A percentile compares a stretch with the other conserved stretches of the same genome.
phyloP scores from a whole-genome alignment of 2,329 filamentous ascomycete genomes.

The Falciphora oryzae region DNA sequence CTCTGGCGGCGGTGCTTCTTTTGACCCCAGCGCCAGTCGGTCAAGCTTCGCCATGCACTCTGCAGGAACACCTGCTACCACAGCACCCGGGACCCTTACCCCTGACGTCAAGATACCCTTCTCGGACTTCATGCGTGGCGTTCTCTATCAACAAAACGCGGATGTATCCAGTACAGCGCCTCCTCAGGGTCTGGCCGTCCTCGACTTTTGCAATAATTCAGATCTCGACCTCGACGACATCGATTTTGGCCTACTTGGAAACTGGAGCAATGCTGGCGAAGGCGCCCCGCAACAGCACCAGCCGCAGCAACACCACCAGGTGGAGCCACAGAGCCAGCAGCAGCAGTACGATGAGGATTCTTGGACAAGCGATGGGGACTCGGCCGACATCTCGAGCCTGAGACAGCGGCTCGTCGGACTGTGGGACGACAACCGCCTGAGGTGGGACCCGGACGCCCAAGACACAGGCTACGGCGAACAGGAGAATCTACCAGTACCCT shows the following conservation, averaged over 20 bases:
- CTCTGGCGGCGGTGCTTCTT: background rate
- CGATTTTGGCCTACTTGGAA: conserved; percentile 45
- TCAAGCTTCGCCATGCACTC: background rate
- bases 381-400: conserved; percentile 39
- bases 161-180: conserved; percentile 30
- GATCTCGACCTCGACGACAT: conserved; percentile 46
- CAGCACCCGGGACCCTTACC: background rate
- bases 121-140: conserved; percentile 44
- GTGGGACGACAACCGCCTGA: conserved; percentile 45
- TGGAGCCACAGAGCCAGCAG: conserved; percentile 8
- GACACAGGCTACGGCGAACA: conserved; percentile 41
- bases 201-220: conserved; percentile 45
- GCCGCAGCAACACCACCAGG: conserved; percentile 10
- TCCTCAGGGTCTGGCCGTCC: conserved; percentile 35
- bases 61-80: background rate
- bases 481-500: conserved; percentile 37
- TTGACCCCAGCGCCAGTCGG: background rate
- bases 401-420: conserved; percentile 40
- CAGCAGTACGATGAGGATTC: background rate
- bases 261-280: conserved; percentile 37
- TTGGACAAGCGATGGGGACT: conserved; percentile 27
- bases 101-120: conserved; percentile 30
- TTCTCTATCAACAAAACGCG: conserved; percentile 40
- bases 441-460: conserved; percentile 39
- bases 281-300: background rate